phyloP scores from a whole-genome alignment of 306 rosid species.

The Citrullus mucosospermus region DNA sequence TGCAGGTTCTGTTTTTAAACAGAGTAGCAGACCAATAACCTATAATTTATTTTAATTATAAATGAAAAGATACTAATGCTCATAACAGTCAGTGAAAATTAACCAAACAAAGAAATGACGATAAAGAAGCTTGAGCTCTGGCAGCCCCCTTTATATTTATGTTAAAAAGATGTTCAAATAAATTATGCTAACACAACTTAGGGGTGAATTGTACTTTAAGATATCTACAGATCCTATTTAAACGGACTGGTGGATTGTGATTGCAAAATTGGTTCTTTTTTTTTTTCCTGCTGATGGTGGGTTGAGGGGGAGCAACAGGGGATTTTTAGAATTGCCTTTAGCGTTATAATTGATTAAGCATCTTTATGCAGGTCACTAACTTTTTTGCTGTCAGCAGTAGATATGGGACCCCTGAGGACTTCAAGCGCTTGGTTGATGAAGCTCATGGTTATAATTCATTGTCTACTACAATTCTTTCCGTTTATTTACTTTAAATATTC shows the following conservation, averaged over 20 bases:
- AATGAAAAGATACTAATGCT: not conserved
- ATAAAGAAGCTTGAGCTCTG: not conserved
- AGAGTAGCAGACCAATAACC: not conserved
- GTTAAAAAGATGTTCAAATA: not conserved
- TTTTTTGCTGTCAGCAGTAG: slow-evolving; percentile 84
- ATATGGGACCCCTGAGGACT: slow-evolving; percentile 92
- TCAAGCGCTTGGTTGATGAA: slow-evolving; percentile 93
- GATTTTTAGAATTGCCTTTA: not conserved
- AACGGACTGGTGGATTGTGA: not conserved
- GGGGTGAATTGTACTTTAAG: not conserved
- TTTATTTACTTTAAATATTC: not conserved
- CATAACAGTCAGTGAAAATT: not conserved
- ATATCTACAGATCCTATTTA: not conserved
- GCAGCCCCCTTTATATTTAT: not conserved
- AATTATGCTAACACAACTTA: not conserved
- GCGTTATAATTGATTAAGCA: not conserved
- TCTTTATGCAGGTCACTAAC: slow-evolving; percentile 70
- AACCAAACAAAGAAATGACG: not conserved
- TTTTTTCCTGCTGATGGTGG: not conserved
- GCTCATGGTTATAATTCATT: slow-evolving; percentile 67
- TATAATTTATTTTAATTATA: no score
- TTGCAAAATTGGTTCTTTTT: not conserved
- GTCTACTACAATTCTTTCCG: not conserved
- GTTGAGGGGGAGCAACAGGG: not conserved
- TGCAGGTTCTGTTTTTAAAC: not conserved